Evolutionary conservation across 306 rosid genomes (phyloP).

Genomic region (Begonia fuchsioides): DNA sequence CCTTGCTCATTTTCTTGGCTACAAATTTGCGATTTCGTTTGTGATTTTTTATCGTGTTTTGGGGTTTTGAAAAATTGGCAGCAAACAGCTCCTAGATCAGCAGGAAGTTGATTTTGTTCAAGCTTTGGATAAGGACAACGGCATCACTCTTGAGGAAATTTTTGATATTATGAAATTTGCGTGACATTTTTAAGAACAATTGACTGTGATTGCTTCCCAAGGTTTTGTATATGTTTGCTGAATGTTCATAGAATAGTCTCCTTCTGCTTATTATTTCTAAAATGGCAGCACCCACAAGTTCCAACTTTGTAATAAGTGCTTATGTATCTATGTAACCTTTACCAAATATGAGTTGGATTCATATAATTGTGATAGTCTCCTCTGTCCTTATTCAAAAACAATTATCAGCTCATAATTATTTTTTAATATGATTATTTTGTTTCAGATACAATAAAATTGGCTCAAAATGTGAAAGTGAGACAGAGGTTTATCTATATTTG

Average conservation of each 20-base stretch:
- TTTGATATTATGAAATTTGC: too few relatives aligned
- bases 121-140: constrained; percentile 64
- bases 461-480: constrained; percentile 72
- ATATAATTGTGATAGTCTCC: not conserved
- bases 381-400: not conserved
- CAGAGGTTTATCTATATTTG: constrained; percentile 47
- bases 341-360: not conserved
- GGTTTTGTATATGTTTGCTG: too few relatives aligned
- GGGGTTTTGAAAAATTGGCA: constrained; percentile 14
- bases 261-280: too few relatives aligned
- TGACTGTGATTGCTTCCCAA: too few relatives aligned
- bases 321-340: not conserved
- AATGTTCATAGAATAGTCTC: too few relatives aligned
- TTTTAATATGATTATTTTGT: constrained; percentile 2
- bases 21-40: not conserved
- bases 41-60: constrained; percentile 7
- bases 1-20: not conserved
- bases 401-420: not conserved
- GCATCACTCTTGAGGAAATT: constrained; percentile 80
- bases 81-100: constrained; percentile 71
- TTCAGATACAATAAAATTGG: constrained; percentile 75
- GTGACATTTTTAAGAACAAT: too few relatives aligned
- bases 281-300: too few relatives aligned
- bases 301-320: too few relatives aligned
- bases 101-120: constrained; percentile 84